Evolutionary conservation across 495 filamentous ascomycete genomes (phyloP), one percentile per base, ranked within the genome.

Genomic region (Tuber borchii): DNA sequence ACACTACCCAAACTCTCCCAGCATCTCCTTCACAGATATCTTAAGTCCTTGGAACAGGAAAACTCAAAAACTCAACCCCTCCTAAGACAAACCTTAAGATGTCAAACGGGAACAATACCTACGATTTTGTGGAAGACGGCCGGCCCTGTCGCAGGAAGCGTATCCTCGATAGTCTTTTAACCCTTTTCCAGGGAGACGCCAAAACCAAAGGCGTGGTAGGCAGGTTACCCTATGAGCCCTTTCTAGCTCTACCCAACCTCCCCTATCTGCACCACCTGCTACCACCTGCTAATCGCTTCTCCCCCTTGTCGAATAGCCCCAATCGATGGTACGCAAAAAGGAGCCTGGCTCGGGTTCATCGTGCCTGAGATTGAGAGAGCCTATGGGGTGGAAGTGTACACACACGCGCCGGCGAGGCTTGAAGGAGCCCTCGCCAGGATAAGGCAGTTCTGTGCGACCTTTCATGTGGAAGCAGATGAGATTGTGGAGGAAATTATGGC

Each of bases 131-230:
- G n/a, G n/a, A n/a, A n/a, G n/a, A n/a, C n/a, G n/a, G n/a, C n/a
- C n/a, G n/a, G n/a, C n/a, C n/a, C n/a, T n/a, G n/a, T n/a, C n/a
- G n/a, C n/a, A n/a, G n/a, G n/a, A n/a, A n/a, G n/a, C n/a, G n/a
- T n/a, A n/a, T 26, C n/a, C 48, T 5, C 48, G 5, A 2, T 0
- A 5, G 0, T 3, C 0, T 65, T 19, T 8, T 0, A 5, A 1
- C 0, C 0, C 26, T 65, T 65, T 65, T 65, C 26, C 0, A 9
- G 14, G 1, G 0, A 14, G 4, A 0, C 3, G 0, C n/a, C n/a
- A n/a, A n/a, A n/a, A n/a, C n/a, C n/a, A n/a, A 5, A 0, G 10
- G 1, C 0, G 4, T 65, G 5, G 3, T 0, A 0, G 1, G 56
- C 34, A 34, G 6, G 56, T 14, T 65, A 31, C 10, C 56, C 17